These are phyloP conservation scores for Fusarium coicis DNA, from an alignment of 2,329 filamentous ascomycete genomes.

Conservation along the genomic window DNA sequence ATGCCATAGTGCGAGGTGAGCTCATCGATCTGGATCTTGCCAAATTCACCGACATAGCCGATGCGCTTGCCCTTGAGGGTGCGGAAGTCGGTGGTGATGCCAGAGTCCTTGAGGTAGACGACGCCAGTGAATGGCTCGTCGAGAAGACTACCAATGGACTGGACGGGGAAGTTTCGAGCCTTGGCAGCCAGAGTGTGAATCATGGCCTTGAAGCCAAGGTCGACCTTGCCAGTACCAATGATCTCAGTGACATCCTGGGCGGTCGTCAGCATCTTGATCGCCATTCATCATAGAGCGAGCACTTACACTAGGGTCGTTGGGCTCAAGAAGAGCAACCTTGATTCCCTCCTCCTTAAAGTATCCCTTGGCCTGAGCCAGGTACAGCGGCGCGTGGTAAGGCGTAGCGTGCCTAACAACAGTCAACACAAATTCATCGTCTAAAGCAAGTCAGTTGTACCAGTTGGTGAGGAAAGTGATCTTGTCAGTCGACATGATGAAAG, in stretches of 20 bases:
- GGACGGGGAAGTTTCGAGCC: slow-evolving; percentile 77
- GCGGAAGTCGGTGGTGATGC: slow-evolving; percentile 79
- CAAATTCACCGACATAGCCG: slow-evolving; percentile 83
- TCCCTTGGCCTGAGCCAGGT: slow-evolving; percentile 79
- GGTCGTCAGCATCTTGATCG: not conserved
- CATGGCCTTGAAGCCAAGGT: slow-evolving; percentile 86
- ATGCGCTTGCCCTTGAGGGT: slow-evolving; percentile 81
- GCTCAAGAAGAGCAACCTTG: slow-evolving; percentile 81
- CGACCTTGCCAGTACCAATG: slow-evolving; percentile 79
- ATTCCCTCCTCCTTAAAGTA: slow-evolving; percentile 81
- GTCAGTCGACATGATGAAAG: slow-evolving; percentile 77
- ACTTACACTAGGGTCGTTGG: slow-evolving; percentile 78
- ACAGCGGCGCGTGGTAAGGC: slow-evolving; percentile 82
- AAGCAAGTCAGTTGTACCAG: slow-evolving; percentile 64
- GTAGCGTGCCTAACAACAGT: slow-evolving; percentile 74
- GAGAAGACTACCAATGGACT: slow-evolving; percentile 78
- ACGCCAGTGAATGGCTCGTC: slow-evolving; percentile 85
- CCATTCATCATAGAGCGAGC: rapidly evolving
- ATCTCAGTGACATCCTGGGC: slow-evolving; percentile 80
- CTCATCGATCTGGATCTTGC: slow-evolving; percentile 87
- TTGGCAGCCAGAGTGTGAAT: slow-evolving; percentile 84
- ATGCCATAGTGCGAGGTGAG: slow-evolving; percentile 82
- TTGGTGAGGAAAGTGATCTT: slow-evolving; percentile 89
- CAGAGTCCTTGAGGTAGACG: slow-evolving; percentile 78
- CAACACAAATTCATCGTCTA: slow-evolving; percentile 38